Evolutionary conservation across 176 grass and related monocot species (phyloP), one percentile per base, ranked within the genome.

Genomic region (Eragrostis nindensis): DNA sequence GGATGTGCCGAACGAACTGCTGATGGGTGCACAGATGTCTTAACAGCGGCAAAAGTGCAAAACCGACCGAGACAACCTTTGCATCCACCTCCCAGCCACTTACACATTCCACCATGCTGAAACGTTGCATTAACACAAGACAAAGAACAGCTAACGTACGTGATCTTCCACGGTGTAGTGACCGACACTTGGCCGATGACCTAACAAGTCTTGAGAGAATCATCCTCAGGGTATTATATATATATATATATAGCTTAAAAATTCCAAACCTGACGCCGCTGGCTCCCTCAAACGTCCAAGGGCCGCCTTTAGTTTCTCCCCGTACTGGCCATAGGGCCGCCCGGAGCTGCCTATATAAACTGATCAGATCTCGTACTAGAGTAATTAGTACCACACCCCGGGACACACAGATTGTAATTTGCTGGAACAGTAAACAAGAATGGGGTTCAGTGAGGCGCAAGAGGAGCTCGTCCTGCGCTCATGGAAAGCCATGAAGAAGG

Each of bases 401-500:
- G 13, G n/a, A n/a, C n/a, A 14, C 11, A 36, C 4, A 29, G 0
- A 3, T 36, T 36, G n/a, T n/a, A 36, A 36, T 36, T 4, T 1
- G 32, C 32, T 36, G 4, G 8, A n/a, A 21, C 1, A 50, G 3
- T 55, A 70, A 3, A 40, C 16, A 1, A 48, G 30, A 6, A 87
- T 93, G 84, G 83, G 30, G 50, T 97, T 91, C 78, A 89, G 86
- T 10, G 81, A 97, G 76, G 53, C 82, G n/a, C 91, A 94, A 18
- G 94, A 91, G 50, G 74, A 90, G 30, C 89, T 97, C 0, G 91
- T 97, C 44, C 55, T 97, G 66, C 73, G 71, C 79, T 94, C 94
- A 88, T 94, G 94, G 94, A 86, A 63, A 57, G 78, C 71, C 65
- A 97, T 97, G 94, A 97, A 89, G 91, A 82, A 81, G 49, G 86